Conservation (phyloP, 805 yeast genomes). For the Candida ficus region DNA sequence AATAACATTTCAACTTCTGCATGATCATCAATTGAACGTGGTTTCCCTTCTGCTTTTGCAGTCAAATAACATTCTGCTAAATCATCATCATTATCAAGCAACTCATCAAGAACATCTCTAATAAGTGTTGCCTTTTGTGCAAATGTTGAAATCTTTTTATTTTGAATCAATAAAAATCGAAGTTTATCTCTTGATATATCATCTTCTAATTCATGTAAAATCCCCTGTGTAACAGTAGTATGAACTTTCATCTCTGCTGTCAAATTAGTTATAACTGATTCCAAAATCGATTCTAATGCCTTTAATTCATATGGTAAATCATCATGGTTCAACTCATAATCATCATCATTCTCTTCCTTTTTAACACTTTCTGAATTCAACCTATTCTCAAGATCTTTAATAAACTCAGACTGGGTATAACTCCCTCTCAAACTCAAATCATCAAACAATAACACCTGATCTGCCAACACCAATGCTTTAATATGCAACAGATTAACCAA, state of each 20-base stretch:
- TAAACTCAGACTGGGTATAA: constrained; percentile 64
- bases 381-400: constrained; percentile 74
- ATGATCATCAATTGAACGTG: constrained; percentile 58
- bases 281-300: constrained; percentile 83
- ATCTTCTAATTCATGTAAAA: constrained; percentile 72
- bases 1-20: constrained; percentile 85
- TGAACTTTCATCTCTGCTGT: constrained; percentile 86
- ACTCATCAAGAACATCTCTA: constrained; percentile 77
- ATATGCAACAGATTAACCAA: constrained; percentile 72
- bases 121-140: constrained; percentile 78
- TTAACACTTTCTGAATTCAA: constrained; percentile 28
- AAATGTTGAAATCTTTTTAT: constrained; percentile 79
- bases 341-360: not conserved
- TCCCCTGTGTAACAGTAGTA: constrained; percentile 65
- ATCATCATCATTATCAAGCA: constrained; percentile 84
- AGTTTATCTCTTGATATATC: constrained; percentile 77
- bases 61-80: constrained; percentile 76
- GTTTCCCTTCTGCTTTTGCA: constrained; percentile 43
- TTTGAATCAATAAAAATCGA: constrained; percentile 72
- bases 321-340: constrained; percentile 21
- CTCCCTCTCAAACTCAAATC: constrained; percentile 58
- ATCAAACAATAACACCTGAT: constrained; percentile 72
- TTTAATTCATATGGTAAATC: constrained; percentile 82
- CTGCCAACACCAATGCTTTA: constrained; percentile 68
- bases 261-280: constrained; percentile 71